phyloP scores from a whole-genome alignment of 2,329 filamentous ascomycete genomes.

The Fusarium sp. region DNA sequence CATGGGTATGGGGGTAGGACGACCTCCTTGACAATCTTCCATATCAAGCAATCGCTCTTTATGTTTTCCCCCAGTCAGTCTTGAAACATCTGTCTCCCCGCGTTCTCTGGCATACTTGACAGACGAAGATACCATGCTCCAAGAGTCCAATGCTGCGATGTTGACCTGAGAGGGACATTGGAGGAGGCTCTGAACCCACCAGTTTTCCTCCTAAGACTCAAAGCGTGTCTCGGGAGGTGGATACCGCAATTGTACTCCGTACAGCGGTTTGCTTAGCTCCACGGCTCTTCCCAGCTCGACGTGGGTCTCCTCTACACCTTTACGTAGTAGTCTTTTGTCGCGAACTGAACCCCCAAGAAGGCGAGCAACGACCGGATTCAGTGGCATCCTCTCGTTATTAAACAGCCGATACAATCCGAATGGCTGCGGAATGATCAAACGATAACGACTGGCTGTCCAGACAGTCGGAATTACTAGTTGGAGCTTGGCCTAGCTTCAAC shows the following conservation, averaged over 20 bases:
- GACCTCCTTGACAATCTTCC: neutral
- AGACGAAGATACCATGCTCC: neutral
- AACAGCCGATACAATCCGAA: constrained; percentile 22
- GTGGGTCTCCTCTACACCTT: constrained; percentile 1
- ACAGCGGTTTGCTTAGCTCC: constrained; percentile 15
- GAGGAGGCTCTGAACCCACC: constrained; percentile 6
- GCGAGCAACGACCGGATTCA: constrained; percentile 5
- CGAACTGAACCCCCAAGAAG: neutral
- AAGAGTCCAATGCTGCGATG: neutral
- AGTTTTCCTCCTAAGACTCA: neutral
- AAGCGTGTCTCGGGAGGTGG: constrained; percentile 10
- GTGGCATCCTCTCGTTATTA: neutral
- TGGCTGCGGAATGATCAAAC: neutral
- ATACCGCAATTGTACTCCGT: neutral
- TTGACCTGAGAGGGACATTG: constrained; percentile 2
- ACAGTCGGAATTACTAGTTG: constrained; percentile 31
- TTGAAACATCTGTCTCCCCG: constrained; percentile 1
- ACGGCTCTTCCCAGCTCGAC: constrained; percentile 14
- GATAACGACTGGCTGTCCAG: constrained; percentile 24
- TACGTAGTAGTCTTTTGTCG: constrained; percentile 11
- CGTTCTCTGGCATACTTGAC: neutral
- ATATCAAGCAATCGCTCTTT: neutral
- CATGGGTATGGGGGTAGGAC: neutral
- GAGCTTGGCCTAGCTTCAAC: constrained; percentile 23
- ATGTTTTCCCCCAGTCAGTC: neutral